Evolutionary conservation across 176 grass and related monocot genomes (phyloP), one percentile per base, ranked within the genome.

Genomic region (Ampelocalamus luodianensis): DNA sequence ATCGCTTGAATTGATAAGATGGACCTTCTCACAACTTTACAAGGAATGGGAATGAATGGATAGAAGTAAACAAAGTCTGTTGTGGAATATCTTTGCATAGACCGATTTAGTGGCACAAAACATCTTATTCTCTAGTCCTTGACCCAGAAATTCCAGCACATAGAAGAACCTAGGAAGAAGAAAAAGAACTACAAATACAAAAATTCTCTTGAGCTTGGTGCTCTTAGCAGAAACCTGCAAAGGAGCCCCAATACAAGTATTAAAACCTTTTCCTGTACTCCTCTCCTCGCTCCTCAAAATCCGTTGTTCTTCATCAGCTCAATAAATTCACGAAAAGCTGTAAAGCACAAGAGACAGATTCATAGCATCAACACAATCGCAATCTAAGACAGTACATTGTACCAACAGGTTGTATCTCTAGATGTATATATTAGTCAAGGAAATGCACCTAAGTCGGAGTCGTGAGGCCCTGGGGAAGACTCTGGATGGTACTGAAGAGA

Each of bases 81-180:
- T 18, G 44, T 17, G 26, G 50, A 32, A 50, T 72, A 50, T 49
- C 24, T 72, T 49, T 15, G 69, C n/a, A 45, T 48, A 48, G 69
- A 29, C 69, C 23, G 5, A 58, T 58, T 46, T 34, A 65, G 51
- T 59, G 18, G 42, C n/a, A 54, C 23, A 87, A 32, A 59, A 27
- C 77, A 68, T 27, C 61, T 81, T 81, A 87, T 82, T 73, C 69
- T 74, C 12, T 22, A 55, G 77, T 81, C 59, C 44, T 53, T 65
- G 26, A 68, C 38, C 48, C 4, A 58, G 26, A 43, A 46, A 49
- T 38, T 60, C 61, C 27, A 59, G 71, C 18, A 68, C 20, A 22
- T 5, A 20, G 18, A 58, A 56, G n/a, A n/a, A 46, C 29, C 23
- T 10, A 59, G 22, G 55, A 59, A 59, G 8, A n/a, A n/a, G 1